Base-by-base conservation (phyloP, 805 yeast genomes). In the Barnettozyma sucrosica region DNA sequence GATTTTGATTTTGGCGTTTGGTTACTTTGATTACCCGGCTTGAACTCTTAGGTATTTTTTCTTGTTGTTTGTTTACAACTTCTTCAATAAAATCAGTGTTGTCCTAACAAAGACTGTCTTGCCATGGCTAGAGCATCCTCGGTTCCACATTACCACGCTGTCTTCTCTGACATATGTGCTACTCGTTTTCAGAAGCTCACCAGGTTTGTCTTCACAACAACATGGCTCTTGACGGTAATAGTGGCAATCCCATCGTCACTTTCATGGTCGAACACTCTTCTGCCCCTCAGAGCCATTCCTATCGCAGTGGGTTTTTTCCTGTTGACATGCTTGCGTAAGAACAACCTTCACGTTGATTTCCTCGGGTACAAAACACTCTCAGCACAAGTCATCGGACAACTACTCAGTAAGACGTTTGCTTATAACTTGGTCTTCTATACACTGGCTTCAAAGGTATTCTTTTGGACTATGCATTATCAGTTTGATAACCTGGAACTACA, bases 151-250 rank as follows among this genome's bases (percentile, higher is more conserved):
- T 70, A 69, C 51, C 67, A 68, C 44, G 47, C 66, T 10, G 63
- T 70, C 21, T 71, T 71, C 50, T 66, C 70, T 20, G 72, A 68
- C 49, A 58, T 71, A 6, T 70, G 74, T 48, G 63, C 67, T 37
- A 59, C 69, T 1, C 58, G 76, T 34, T 70, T 71, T 44, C 68
- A 66, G 37, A 69, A 67, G 51, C 57, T 71, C 25, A 66, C 68
- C 1, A 63, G 72, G 30, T 59, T 70, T 44, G 55, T 69, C 9
- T 52, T 62, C 30, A 63, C 64, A 9, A 46, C 59, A 4, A 52
- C 70, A 0, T 51, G 69, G 53, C 41, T 57, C 0, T 51, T 66
- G 18, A 54, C 65, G 2, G 19, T 66, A 3, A 11, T 62, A 2
- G 37, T 63, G 8, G 55, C 66, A 2, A 9, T 60, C 4, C 54